A percentile compares a stretch with the other conserved stretches of the same genome.
Evolutionary conservation across 1,284 basidiomycete species (phyloP).

Genomic region (Jaminaea rosea): DNA sequence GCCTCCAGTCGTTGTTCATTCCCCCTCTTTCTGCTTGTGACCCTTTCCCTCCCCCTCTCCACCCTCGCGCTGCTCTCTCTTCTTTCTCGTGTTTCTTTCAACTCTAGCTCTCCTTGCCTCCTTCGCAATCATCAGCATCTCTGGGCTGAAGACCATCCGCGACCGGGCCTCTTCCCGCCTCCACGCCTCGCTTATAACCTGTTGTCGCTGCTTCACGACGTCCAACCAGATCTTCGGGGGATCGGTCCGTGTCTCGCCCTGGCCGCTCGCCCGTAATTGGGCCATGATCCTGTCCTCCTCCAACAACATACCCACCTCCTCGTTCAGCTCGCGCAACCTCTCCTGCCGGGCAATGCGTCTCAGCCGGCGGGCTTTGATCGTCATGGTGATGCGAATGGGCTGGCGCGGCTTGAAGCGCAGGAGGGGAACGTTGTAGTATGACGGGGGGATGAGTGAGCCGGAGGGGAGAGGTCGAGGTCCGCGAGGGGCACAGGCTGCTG

Average conservation of each 20-base stretch:
- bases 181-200: slow-evolving; percentile 10
- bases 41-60: no score
- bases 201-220: background rate
- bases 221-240: background rate
- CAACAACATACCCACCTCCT: slow-evolving; percentile 5
- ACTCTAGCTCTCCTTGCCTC: slow-evolving; percentile 18
- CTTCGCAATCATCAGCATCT: slow-evolving; percentile 27
- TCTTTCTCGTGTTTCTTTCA: background rate
- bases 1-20: no score
- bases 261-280: slow-evolving; percentile 1
- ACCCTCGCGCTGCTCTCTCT: background rate
- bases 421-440: slow-evolving; percentile 33
- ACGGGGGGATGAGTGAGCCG: slow-evolving; percentile 35
- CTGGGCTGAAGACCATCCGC: slow-evolving; percentile 20
- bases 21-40: no score
- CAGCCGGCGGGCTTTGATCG: slow-evolving; percentile 30
- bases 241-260: background rate
- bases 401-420: slow-evolving; percentile 43
- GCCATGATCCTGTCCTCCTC: no score
- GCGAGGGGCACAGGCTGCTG: no score
- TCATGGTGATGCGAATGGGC: slow-evolving; percentile 36
- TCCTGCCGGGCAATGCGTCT: slow-evolving; percentile 18
- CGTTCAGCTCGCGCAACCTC: slow-evolving; percentile 17
- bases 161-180: slow-evolving; percentile 19
- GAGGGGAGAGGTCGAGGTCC: slow-evolving; percentile 24